Conservation (phyloP, 495 filamentous ascomycete genomes). For the Aspergillus bridgeri region DNA sequence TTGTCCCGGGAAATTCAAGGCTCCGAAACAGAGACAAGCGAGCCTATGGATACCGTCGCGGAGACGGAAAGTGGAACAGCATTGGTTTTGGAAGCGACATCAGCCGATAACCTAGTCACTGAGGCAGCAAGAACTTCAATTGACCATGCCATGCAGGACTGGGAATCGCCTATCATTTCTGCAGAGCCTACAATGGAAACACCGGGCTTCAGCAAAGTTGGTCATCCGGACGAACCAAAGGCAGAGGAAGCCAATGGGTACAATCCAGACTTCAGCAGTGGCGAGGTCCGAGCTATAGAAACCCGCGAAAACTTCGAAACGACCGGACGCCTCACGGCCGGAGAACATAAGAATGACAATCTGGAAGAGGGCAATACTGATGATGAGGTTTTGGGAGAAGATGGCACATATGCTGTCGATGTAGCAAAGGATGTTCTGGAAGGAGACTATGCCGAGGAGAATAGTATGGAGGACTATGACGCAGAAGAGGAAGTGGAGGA, state of each 20-base stretch:
- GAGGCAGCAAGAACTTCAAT: not conserved
- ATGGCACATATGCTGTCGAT: not conserved
- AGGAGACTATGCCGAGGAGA: not conserved
- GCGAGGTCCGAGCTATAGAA: not conserved
- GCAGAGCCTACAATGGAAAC: not conserved
- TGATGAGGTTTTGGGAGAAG: not conserved
- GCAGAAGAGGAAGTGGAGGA: not conserved
- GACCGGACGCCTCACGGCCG: too few species aligned
- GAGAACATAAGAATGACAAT: not conserved
- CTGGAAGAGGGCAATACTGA: not conserved
- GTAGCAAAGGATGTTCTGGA: not conserved
- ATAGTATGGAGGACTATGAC: not conserved
- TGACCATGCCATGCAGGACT: not conserved
- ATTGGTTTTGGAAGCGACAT: not conserved
- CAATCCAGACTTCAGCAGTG: not conserved
- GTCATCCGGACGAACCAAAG: too few species aligned
- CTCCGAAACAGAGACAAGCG: not conserved
- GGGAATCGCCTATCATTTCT: not conserved
- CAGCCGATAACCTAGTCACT: not conserved
- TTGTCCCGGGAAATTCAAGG: slow-evolving; percentile 12
- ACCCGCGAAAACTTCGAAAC: not conserved
- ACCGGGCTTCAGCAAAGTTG: not conserved
- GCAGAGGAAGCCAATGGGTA: too few species aligned
- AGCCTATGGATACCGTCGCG: not conserved
- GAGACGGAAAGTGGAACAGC: not conserved